Percentiles rank a stretch among this genome's conserved stretches.
Evolutionary conservation across 495 filamentous ascomycete species (phyloP).

Genomic region (Penicillium dipodomyicola): DNA sequence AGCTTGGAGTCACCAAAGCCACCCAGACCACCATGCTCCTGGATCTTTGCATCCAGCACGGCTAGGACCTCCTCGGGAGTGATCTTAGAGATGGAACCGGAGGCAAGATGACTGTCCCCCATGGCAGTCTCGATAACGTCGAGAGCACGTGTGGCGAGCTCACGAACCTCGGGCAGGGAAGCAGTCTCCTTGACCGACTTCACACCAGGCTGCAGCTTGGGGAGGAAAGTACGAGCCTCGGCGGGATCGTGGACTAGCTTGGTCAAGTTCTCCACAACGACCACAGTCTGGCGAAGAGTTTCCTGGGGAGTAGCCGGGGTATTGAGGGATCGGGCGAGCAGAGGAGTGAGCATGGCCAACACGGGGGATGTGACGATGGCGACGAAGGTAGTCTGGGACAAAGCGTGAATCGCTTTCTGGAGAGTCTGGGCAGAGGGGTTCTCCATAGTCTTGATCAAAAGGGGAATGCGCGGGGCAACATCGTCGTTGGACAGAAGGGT

Average conservation of each 20-base stretch:
- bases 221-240: constrained; percentile 93
- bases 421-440: constrained; percentile 84
- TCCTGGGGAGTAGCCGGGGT: constrained; percentile 88
- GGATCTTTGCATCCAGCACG: constrained; percentile 70
- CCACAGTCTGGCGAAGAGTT: constrained; percentile 89
- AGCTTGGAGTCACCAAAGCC: constrained; percentile 59
- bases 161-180: constrained; percentile 90
- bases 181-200: constrained; percentile 83
- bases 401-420: constrained; percentile 92
- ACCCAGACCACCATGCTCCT: constrained; percentile 61
- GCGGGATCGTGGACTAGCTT: constrained; percentile 98
- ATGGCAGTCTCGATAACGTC: constrained; percentile 93
- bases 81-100: constrained; percentile 63
- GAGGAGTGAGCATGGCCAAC: constrained; percentile 91
- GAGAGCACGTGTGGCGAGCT: constrained; percentile 78
- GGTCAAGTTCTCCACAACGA: constrained; percentile 98
- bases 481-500: constrained; percentile 96
- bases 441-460: constrained; percentile 93
- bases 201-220: constrained; percentile 91
- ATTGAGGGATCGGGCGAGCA: constrained; percentile 90
- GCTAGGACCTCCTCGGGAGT: constrained; percentile 72
- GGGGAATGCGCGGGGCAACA: constrained; percentile 86
- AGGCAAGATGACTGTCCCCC: constrained; percentile 58
- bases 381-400: constrained; percentile 98
- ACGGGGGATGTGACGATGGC: constrained; percentile 97